These are phyloP conservation scores for Didymella pinodella DNA, from an alignment of 2,329 filamentous ascomycete species.

Conservation along the genomic window DNA sequence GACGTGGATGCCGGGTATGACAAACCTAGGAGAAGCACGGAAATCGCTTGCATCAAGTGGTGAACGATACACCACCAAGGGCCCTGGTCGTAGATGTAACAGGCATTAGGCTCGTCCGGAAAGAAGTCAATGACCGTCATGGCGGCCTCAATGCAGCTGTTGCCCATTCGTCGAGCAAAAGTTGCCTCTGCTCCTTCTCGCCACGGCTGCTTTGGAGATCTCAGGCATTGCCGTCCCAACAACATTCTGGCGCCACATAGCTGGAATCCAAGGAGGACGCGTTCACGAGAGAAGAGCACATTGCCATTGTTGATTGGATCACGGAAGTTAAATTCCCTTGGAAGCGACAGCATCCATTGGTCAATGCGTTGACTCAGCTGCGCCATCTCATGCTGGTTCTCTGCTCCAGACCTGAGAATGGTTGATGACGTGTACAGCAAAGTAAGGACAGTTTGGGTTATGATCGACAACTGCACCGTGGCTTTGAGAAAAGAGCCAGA, in stretches of 20 bases:
- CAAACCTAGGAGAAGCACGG: conserved; percentile 50
- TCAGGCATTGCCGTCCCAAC: conserved; percentile 51
- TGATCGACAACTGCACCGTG: conserved; percentile 39
- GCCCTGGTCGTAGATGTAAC: conserved; percentile 42
- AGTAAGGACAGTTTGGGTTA: conserved; percentile 47
- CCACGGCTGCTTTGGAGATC: conserved; percentile 33
- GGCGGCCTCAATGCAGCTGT: conserved; percentile 50
- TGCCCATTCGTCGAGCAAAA: conserved; percentile 45
- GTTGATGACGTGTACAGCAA: conserved; percentile 50
- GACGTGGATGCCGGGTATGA: conserved; percentile 38
- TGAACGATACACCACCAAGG: conserved; percentile 55
- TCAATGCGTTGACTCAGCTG: conserved; percentile 45
- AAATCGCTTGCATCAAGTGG: conserved; percentile 52
- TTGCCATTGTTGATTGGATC: conserved; percentile 4
- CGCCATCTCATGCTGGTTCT: conserved; percentile 47
- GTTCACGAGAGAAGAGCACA: conserved; percentile 33
- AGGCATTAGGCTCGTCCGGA: conserved; percentile 42
- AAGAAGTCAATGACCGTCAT: conserved; percentile 46
- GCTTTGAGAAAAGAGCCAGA: conserved; percentile 40
- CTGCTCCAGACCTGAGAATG: conserved; percentile 41
- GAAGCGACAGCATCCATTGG: conserved; percentile 45
- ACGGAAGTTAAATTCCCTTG: conserved; percentile 42
- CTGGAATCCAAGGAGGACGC: conserved; percentile 44
- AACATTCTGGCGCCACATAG: conserved; percentile 52
- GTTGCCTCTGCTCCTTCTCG: conserved; percentile 29